phyloP scores from a whole-genome alignment of 805 yeast genomes.

The Candida tibetensis region DNA sequence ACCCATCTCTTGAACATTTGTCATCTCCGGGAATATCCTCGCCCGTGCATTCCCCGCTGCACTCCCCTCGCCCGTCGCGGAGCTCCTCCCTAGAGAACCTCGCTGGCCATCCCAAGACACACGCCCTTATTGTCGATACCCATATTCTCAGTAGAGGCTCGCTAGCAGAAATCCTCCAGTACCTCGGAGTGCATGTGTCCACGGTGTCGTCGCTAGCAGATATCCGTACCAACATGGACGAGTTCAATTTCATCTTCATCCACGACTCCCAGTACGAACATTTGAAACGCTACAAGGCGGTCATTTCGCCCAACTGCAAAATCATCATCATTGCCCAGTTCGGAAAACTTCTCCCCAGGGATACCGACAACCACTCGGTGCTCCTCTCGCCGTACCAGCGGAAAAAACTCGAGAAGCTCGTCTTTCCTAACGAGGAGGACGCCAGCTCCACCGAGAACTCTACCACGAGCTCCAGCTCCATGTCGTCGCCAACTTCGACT shows the following conservation, averaged over 20 bases:
- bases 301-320: conserved; percentile 9
- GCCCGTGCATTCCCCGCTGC: too few relatives aligned
- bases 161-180: conserved; percentile 30
- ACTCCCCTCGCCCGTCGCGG: too few relatives aligned
- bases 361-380: conserved; percentile 21
- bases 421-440: conserved; percentile 3
- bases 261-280: conserved; percentile 16
- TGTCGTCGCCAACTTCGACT: background rate
- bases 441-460: background rate
- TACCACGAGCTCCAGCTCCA: background rate
- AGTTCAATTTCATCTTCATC: conserved; percentile 20
- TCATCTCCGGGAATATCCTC: too few relatives aligned
- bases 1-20: too few relatives aligned
- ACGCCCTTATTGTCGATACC: conserved; percentile 31
- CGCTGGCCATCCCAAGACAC: conserved; percentile 8
- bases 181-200: conserved; percentile 33
- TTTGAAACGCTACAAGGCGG: conserved; percentile 8
- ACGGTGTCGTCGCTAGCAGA: conserved; percentile 15
- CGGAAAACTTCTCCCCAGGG: conserved; percentile 25
- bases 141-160: conserved; percentile 30
- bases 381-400: conserved; percentile 30
- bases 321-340: conserved; percentile 27
- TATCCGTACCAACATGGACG: conserved; percentile 8
- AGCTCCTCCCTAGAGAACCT: too few relatives aligned
- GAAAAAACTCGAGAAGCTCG: conserved; percentile 17